phyloP scores from a whole-genome alignment of 345 rosid species.

The Populus nigra region DNA sequence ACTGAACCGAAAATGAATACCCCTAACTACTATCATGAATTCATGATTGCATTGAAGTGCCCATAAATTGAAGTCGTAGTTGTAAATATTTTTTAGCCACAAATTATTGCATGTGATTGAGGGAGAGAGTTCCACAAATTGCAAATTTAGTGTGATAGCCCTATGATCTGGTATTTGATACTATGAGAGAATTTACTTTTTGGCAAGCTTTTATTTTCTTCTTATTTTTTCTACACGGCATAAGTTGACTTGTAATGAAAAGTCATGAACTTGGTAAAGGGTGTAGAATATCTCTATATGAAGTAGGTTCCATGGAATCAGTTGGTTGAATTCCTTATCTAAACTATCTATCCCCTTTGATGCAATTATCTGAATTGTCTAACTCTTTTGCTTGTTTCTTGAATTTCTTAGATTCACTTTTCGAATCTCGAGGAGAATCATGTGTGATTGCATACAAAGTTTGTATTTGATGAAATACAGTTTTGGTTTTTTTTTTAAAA shows the following conservation, averaged over 20 bases:
- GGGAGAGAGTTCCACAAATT: neutral
- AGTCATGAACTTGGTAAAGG: neutral
- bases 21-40: too few relatives aligned
- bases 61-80: too few relatives aligned
- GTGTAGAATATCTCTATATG: neutral
- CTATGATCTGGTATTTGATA: neutral
- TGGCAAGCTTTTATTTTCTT: too few relatives aligned
- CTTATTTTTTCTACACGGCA: neutral
- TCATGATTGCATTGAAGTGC: too few relatives aligned
- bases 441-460: slow-evolving; percentile 45
- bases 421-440: slow-evolving; percentile 59
- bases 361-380: neutral
- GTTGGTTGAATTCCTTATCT: neutral
- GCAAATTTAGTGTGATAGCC: neutral
- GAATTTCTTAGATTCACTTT: slow-evolving; percentile 49
- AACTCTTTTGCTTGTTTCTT: neutral
- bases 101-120: neutral
- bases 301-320: neutral
- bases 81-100: too few relatives aligned
- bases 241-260: neutral
- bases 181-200: too few relatives aligned
- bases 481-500: too few relatives aligned
- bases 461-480: too few relatives aligned
- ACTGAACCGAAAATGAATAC: too few relatives aligned
- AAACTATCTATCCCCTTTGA: neutral